Base-by-base conservation (phyloP, 2,329 filamentous ascomycete species). In the Colletotrichum abscissum region DNA sequence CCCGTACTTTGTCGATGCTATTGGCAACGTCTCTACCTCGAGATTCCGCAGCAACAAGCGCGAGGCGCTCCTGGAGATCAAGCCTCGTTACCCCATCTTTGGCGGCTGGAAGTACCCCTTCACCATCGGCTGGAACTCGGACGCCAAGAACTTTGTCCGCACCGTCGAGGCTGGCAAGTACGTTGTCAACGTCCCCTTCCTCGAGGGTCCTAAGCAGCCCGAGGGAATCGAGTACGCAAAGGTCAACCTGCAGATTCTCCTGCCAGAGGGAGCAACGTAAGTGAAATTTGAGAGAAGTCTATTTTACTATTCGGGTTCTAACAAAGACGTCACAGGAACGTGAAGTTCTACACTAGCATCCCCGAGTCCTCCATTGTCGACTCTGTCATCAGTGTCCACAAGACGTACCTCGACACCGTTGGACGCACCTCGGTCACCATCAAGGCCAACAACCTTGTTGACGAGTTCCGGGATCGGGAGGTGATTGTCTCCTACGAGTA, bases 31-130 rank as follows among this genome's bases (percentile, higher is more conserved):
- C 35, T 97, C 95, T 33, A 99, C 97, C 1, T 98, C 95, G 69
- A 90, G 90, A 75, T 99, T 97, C 89, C 90, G 95, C 75, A 91
- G 88, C 77, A 94, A 91, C 81, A 90, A 89, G 81, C 91, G 93
- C 26, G 94, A 96, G 83, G 93, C 94, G n/a, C 86, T 93, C 55
- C 89, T 99, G 33, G 95, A 98, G 83, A 88, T 98, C 75, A 97
- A 95, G 87, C 97, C 97, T 24, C 91, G 97, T 65, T 99, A 97
- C 83, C 97, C 97, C n/a, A 83, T 99, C 28, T 99, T 98, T 79
- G 97, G 97, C 73, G 95, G 94, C 74, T 99, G 97, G 97, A 98
- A 97, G 84, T 98, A 98, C 84, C 97, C 94, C 76, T 99, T 98
- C 87, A 94, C 93, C 72, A 92, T 98, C 70, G 97, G 97, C 77